These are phyloP conservation scores for Nemania serpens DNA, from an alignment of 2,329 filamentous ascomycete species.

Conservation along the genomic window DNA sequence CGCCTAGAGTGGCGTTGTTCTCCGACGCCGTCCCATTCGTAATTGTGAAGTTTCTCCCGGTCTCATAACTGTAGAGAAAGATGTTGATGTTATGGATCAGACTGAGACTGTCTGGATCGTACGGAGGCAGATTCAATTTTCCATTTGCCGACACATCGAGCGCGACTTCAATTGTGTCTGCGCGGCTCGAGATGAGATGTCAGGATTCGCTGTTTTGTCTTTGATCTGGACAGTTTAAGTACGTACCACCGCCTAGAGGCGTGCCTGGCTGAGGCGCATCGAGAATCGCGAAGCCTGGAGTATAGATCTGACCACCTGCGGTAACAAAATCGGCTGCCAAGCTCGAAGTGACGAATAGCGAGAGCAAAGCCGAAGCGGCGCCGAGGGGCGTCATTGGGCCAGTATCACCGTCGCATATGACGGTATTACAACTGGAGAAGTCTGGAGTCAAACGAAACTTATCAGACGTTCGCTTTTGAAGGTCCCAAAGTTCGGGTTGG, in stretches of 20 bases:
- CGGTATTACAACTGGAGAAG: slow-evolving; percentile 4
- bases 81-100: slow-evolving; percentile 67
- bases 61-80: slow-evolving; percentile 68
- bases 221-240: not conserved
- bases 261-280: slow-evolving; percentile 69
- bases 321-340: slow-evolving; percentile 58
- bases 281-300: slow-evolving; percentile 69
- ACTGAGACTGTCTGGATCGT: slow-evolving; percentile 57
- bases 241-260: slow-evolving; percentile 65
- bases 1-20: slow-evolving; percentile 59
- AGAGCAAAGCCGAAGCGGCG: slow-evolving; percentile 31
- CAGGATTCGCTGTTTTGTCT: slow-evolving; percentile 20
- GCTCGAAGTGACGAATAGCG: slow-evolving; percentile 37
- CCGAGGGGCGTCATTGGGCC: slow-evolving; percentile 31
- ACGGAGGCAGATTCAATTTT: slow-evolving; percentile 62
- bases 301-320: slow-evolving; percentile 69
- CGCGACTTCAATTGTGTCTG: slow-evolving; percentile 64
- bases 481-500: too few species aligned
- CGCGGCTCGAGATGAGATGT: slow-evolving; percentile 30
- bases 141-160: slow-evolving; percentile 71
- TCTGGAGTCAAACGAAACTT: not conserved
- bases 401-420: slow-evolving; percentile 5
- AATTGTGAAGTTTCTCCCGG: slow-evolving; percentile 69
- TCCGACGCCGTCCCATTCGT: slow-evolving; percentile 62
- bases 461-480: not conserved